Evolutionary conservation across 139 green algal species (phyloP).

Genomic region (Parachlorella kessleri): DNA sequence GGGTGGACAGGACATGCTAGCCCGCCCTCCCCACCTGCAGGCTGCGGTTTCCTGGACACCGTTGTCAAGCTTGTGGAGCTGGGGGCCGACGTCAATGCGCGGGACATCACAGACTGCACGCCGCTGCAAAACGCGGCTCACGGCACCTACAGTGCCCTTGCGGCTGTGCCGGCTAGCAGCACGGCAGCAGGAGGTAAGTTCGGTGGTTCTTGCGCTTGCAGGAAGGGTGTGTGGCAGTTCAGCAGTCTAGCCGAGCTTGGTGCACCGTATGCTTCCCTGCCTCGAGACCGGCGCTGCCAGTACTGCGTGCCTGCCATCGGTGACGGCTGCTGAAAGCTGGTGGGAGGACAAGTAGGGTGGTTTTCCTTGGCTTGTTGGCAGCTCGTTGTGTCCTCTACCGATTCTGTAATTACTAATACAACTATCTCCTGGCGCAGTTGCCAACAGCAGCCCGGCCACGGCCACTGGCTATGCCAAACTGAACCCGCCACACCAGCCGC

Average conservation of each 20-base stretch:
- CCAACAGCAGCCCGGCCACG: background rate
- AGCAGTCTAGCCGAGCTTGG: too few species aligned
- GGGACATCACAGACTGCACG: constrained; percentile 60
- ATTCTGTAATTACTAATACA: too few species aligned
- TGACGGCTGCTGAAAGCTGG: too few species aligned
- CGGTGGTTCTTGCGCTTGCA: too few species aligned
- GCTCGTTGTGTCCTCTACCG: too few species aligned
- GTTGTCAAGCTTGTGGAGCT: constrained; percentile 51
- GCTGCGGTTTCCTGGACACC: constrained; percentile 67
- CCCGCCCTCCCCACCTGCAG: constrained; percentile 8
- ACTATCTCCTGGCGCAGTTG: background rate
- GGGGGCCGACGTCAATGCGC: constrained; percentile 49
- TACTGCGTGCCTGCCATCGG: too few species aligned
- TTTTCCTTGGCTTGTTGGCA: too few species aligned
- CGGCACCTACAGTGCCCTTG: constrained; percentile 67
- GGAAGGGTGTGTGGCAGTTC: too few species aligned
- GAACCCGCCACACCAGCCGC: constrained; percentile 44
- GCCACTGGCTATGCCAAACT: constrained; percentile 37
- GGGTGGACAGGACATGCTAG: too few species aligned
- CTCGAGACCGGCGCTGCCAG: too few species aligned
- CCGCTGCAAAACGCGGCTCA: constrained; percentile 69
- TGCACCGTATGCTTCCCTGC: too few species aligned
- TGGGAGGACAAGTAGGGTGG: too few species aligned
- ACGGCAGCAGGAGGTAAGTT: background rate
- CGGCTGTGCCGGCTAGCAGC: constrained; percentile 37